Conservation (phyloP, 441 rosid genomes). For the Arabidopsis lyrata region DNA sequence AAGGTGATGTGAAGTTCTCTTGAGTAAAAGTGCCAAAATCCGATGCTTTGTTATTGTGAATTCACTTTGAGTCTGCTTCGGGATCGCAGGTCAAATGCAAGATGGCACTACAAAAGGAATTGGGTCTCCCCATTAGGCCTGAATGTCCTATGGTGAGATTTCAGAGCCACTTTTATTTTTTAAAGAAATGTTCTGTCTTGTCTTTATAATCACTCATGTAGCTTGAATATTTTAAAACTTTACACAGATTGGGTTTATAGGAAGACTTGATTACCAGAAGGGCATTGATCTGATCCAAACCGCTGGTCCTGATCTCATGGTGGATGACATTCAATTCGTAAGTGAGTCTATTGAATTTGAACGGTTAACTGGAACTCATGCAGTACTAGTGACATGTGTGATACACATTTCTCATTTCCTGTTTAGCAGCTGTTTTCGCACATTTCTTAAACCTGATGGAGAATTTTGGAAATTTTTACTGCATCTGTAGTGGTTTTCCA, state of each 20-base stretch:
- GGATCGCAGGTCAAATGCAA: conserved; percentile 75
- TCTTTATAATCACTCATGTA: conserved; percentile 14
- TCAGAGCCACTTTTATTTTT: background rate
- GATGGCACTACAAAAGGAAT: conserved; percentile 85
- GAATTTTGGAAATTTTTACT: background rate
- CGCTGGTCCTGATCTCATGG: conserved; percentile 78
- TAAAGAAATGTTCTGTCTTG: background rate
- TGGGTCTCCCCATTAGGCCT: conserved; percentile 84
- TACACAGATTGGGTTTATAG: conserved; percentile 89
- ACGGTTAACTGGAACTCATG: background rate
- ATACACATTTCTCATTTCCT: background rate
- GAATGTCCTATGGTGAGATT: conserved; percentile 80
- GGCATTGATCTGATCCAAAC: conserved; percentile 85
- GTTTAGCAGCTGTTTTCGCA: conserved; percentile 18
- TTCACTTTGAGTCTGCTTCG: conserved; percentile 34
- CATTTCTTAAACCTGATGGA: background rate
- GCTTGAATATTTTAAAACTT: background rate
- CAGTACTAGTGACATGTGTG: background rate
- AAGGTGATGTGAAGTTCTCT: conserved; percentile 58
- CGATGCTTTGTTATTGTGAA: conserved; percentile 28
- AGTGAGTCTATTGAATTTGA: conserved; percentile 52
- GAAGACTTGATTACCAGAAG: conserved; percentile 95
- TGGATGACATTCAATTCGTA: conserved; percentile 91
- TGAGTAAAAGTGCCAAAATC: background rate
- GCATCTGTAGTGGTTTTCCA: background rate